Base-by-base conservation (phyloP, 805 yeast genomes). In the Saccharomycopsis olivae region DNA sequence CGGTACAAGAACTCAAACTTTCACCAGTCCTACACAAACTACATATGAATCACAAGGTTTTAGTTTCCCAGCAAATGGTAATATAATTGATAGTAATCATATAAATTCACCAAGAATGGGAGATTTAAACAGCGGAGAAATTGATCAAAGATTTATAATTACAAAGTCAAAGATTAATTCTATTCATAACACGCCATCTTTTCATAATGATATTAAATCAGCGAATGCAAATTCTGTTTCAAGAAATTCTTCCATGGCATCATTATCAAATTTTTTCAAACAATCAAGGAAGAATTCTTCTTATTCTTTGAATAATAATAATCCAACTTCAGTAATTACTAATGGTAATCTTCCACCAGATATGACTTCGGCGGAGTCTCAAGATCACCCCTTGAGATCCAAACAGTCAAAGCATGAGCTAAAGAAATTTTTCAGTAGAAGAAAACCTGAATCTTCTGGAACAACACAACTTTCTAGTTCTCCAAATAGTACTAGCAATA, bases 181-280 rank as follows among this genome's bases (percentile, higher is more conserved):
- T 3, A 46, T 45, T 20, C 48, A 43, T 21, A 31, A 37, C 15
- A 19, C 44, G 10, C 35, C 39, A 3, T 28, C 35, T 11, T 31
- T 17, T 23, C 29, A 21, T 23, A 29, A 35, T 15, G 20, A 19
- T 18, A 29, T 16, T 10, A 29, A 28, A 19, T 5, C 15, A n/a
- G 5, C 5, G 8, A 5, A 18, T 9, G 15, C 13, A 15, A 29
- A 54, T 42, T 51, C 48, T 2, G 59, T 69, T 9, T 64, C 61
- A 37, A 69, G 81, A 46, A 88, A 81, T 56, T 76, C 82, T 33
- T 80, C 88, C 5, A 80, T 82, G 78, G 87, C 82, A 14, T 83
- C 81, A 55, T 58, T 82, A 51, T 76, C 81, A 52, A 64, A 86
- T 36, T 81, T 82, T 52, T 82, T 82, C 64, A 78, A 74, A 46